Base-by-base conservation (phyloP, 2,329 filamentous ascomycete genomes). In the Bipolaris zeicola region DNA sequence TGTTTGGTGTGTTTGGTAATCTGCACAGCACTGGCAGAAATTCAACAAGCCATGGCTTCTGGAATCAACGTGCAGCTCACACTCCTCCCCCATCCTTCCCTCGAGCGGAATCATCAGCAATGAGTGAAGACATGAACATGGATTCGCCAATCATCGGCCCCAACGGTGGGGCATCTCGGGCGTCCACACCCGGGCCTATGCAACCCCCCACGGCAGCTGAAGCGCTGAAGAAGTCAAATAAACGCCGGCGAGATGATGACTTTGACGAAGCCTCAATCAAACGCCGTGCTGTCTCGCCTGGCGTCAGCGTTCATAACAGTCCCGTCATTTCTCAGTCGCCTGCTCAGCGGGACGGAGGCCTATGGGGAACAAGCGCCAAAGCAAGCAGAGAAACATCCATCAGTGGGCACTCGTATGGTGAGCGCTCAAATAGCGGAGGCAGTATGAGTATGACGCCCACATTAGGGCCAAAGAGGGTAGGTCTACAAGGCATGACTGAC, bases 241-340 rank as follows among this genome's bases (percentile, higher is more conserved):
- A 94, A 74, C 87, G 94, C n/a, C 86, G 92, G 20, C 85, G 92
- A 53, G 94, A 97, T 60, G 92, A 96, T 69, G 93, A 97, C 68
- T 89, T 96, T 55, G 93, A 98, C 72, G 89, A 91, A 1, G 84
- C 88, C 37, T 90, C 89, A 59, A 93, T 97, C 80, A 98, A 98
- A 78, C 86, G 94, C 14, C 86, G 94, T 41, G 94, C 94, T 22
- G 94, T 98, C 2, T 95, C 90, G 57, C 94, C 94, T 0, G 91
- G 93, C 14, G 88, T 97, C 82, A 96, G 92, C 73, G 89, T 89
- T 1, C 92, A 96, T 68, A 96, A 94, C 76, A 96, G 91, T 60
- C 94, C 94, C 1, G 83, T 96, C 34, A 85, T 94, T 55, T 80
- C 82, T 66, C 91, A 96, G 72, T 94, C 90, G 52, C 92, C 93